Base-by-base conservation (phyloP, 140 eudicot species). In the Senecio squalidus region DNA sequence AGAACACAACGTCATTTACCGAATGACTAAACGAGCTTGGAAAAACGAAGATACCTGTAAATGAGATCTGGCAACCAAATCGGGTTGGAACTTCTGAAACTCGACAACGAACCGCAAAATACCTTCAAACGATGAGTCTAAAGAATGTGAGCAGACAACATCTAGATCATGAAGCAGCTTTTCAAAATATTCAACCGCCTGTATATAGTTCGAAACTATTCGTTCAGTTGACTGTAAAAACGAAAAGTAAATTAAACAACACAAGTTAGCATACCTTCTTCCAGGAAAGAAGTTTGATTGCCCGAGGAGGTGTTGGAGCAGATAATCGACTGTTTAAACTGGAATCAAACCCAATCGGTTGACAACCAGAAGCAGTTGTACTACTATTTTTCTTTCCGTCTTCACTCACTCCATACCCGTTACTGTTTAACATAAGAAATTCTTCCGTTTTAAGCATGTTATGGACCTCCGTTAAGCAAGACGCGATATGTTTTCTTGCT, bases 221-320 rank as follows among this genome's bases (percentile, higher is more conserved):
- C n/a, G 29, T 61, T 38, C 43, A 55, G 29, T 11, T 34, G 18
- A 44, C 47, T 17, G 24, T 22, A 18, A 27, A 16, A 68, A 9
- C n/a, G n/a, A n/a, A n/a, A 64, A 34, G 30, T 7, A 18, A 36
- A 24, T 15, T 10, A 54, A 1, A 39, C n/a, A 36, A 55, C 20
- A 27, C 6, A 47, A 16, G 13, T 39, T 36, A 14, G 56, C 74
- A 21, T 46, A 86, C 98, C 91, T 78, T 77, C 64, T 78, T 78
- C 98, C 98, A 91, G 74, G 81, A 72, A 38, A 91, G 64, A 67
- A 85, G 73, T 70, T 81, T 84, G 39, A 91, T 84, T 66, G 96
- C 80, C 67, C 98, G 96, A 40, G 98, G 98, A 18, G 98, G 98
- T 57, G 96, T 82, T 33, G 98, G 98, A 55, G 98, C 94, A 55